A percentile compares a stretch with the other conserved stretches of the same genome.
Evolutionary conservation across 768 basidiomycete genomes (phyloP).

Genomic region (Rhizopogon salebrosus): DNA sequence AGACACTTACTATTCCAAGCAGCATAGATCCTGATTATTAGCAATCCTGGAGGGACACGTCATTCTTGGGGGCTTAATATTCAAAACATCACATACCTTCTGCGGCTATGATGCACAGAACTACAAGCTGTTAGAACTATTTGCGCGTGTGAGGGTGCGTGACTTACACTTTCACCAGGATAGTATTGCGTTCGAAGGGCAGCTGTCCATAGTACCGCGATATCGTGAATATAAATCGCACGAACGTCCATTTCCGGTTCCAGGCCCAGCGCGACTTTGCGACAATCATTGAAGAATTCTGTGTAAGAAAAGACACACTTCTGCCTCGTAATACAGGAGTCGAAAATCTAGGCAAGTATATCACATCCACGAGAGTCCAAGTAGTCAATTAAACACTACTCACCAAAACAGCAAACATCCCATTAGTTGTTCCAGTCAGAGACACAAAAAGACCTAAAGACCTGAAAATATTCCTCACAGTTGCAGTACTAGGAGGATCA

Average conservation of each 20-base stretch:
- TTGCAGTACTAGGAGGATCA: no score
- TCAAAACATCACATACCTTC: neutral
- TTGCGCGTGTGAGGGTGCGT: no score
- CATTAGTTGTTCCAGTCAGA: no score
- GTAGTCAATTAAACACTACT: no score
- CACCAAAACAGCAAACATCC: no score
- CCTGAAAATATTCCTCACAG: no score
- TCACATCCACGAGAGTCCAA: no score
- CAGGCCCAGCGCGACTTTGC: constrained; percentile 17
- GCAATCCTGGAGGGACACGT: neutral
- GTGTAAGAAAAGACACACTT: constrained; percentile 9
- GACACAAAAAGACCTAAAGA: no score
- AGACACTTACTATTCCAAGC: neutral
- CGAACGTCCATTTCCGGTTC: constrained; percentile 16
- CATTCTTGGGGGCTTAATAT: neutral
- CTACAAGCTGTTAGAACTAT: no score
- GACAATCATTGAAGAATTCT: neutral
- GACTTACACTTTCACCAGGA: no score
- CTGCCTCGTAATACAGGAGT: constrained; percentile 18
- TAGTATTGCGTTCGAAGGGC: no score
- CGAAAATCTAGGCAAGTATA: constrained; percentile 2
- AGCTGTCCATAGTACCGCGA: constrained; percentile 15
- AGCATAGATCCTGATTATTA: neutral
- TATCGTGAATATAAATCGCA: constrained; percentile 20
- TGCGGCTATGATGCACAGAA: neutral